Percentiles rank a stretch among this genome's conserved stretches.
Conservation (phyloP, 2,329 filamentous ascomycete species). For the Aspergillus pseudoglaucus region DNA sequence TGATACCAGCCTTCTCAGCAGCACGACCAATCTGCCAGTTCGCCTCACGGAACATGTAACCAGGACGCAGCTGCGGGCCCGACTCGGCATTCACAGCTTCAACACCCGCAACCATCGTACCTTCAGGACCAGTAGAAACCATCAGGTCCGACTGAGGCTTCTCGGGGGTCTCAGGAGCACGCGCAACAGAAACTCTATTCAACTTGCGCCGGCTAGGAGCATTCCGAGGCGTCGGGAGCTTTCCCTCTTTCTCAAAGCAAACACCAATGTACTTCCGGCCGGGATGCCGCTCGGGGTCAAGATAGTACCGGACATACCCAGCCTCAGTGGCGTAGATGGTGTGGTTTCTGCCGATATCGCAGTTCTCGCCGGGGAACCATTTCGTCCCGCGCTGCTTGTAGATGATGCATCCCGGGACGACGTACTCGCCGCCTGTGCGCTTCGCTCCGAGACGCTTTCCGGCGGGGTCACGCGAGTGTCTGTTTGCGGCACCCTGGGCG, state of each 20-base stretch:
- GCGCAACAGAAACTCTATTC: constrained; percentile 58
- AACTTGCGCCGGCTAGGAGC: constrained; percentile 68
- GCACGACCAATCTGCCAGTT: constrained; percentile 64
- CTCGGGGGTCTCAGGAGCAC: constrained; percentile 16
- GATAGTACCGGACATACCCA: constrained; percentile 96
- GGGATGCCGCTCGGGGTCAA: constrained; percentile 73
- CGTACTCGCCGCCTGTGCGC: constrained; percentile 85
- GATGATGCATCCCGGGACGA: constrained; percentile 94
- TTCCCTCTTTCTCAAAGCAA: constrained; percentile 73
- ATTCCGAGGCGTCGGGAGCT: constrained; percentile 68
- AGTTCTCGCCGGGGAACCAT: constrained; percentile 95
- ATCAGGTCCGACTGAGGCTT: constrained; percentile 19
- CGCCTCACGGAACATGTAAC: constrained; percentile 58
- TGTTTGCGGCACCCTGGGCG: constrained; percentile 60
- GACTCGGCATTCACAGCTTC: constrained; percentile 19
- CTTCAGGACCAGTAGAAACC: constrained; percentile 15
- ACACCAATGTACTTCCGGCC: constrained; percentile 93
- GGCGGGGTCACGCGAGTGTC: constrained; percentile 59
- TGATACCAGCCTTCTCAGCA: constrained; percentile 54
- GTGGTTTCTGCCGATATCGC: constrained; percentile 90
- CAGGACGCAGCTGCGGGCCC: constrained; percentile 41
- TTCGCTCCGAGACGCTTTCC: constrained; percentile 92
- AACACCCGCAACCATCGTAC: constrained; percentile 18
- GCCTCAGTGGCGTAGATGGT: constrained; percentile 81
- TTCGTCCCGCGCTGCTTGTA: constrained; percentile 92